Evolutionary conservation across 208 protist genomes (phyloP), one percentile per base, ranked within the genome.

Genomic region (Novymonas esmeraldas): DNA sequence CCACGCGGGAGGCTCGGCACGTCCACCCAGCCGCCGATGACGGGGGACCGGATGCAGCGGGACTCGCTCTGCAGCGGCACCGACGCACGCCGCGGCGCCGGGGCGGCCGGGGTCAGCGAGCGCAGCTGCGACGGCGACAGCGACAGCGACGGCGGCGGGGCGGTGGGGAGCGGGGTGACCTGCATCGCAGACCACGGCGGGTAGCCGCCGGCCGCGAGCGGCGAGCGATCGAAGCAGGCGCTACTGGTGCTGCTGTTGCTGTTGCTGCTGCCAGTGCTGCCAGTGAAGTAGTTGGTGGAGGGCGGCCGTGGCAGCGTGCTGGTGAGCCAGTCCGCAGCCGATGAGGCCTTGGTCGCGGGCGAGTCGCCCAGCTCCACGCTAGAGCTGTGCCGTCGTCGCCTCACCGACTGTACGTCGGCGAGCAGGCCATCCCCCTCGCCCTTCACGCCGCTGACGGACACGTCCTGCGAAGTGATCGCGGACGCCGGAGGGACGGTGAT

Each of bases 1-100:
- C n/a, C n/a, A 6, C 49, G 61, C n/a, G 48, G 61, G 22, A 67
- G 61, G 49, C 3, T 5, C 44, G 49, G 61, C 36, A 57, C 61
- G 10, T 67, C 49, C 13, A 67, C 49, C 3, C 39, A 20, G 6
- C 61, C 61, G 11, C 28, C 26, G 11, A 49, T 49, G 22, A 67
- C 29, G 2, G 50, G 50, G 28, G 50, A 18, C 22, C 26, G 50
- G 22, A 56, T 14, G 24, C 7, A 6, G 28, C 29, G 29, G 6
- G 29, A 14, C 4, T 2, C 14, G 3, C 14, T 4, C 11, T 24
- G 29, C 3, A 29, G 20, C 3, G 29, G 6, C 7, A 6, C 3
- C 29, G 50, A 26, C 10, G 29, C 22, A n/a, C n/a, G n/a, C n/a
- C n/a, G n/a, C n/a, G n/a, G n/a, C 29, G 11, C 13, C 20, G 29